Evolutionary conservation across 73 alveolate species (phyloP).

Genomic region (Paramecium tetraurelia): DNA sequence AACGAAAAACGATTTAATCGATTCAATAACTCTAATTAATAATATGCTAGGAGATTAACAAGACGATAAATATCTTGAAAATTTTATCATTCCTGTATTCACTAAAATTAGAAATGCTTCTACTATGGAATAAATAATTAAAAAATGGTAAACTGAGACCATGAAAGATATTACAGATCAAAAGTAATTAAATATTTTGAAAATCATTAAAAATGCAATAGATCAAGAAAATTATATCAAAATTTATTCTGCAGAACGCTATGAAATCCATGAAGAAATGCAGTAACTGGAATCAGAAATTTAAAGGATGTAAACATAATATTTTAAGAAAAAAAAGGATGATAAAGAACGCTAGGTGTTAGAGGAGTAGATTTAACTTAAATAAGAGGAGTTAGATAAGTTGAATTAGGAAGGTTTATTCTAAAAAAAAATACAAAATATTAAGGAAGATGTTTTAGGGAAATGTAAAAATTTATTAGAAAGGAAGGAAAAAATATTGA

Average conservation of each 20-base stretch:
- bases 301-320: background rate
- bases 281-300: background rate
- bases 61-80: background rate
- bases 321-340: too few species aligned
- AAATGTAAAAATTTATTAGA: background rate
- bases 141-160: background rate
- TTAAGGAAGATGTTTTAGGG: background rate
- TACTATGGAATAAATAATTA: background rate
- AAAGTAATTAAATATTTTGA: background rate
- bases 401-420: background rate
- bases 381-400: background rate
- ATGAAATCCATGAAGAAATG: background rate
- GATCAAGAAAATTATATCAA: background rate
- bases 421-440: background rate
- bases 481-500: background rate
- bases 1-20: background rate
- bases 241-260: background rate
- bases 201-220: background rate
- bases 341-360: background rate
- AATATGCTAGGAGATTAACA: background rate
- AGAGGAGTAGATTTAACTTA: background rate
- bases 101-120: background rate
- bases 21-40: background rate
- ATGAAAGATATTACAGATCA: background rate
- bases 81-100: background rate